Conservation (phyloP, 345 rosid genomes). For the Hibiscus trionum region DNA sequence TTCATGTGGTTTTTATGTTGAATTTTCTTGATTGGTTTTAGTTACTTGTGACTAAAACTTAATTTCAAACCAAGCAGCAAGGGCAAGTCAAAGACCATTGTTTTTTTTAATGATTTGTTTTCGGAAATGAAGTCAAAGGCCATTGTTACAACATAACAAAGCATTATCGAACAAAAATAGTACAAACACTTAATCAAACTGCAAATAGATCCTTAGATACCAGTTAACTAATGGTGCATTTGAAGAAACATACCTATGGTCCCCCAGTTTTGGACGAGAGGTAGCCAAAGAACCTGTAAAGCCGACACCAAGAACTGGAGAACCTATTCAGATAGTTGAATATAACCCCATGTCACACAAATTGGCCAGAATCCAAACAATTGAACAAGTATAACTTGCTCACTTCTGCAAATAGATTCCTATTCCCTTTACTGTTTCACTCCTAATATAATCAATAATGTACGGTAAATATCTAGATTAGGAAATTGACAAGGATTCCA, state of each 20-base stretch:
- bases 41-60: neutral
- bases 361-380: neutral
- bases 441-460: neutral
- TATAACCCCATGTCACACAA: neutral
- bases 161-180: neutral
- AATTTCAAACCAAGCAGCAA: neutral
- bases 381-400: neutral
- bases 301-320: constrained; percentile 77
- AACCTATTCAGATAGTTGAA: constrained; percentile 33
- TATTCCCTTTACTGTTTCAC: neutral
- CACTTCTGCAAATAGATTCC: neutral
- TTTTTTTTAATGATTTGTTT: too few species aligned
- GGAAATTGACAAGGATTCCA: neutral
- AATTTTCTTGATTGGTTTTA: neutral
- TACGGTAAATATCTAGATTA: neutral
- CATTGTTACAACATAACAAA: neutral
- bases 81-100: neutral
- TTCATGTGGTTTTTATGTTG: neutral
- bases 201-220: neutral
- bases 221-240: neutral
- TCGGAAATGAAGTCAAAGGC: neutral
- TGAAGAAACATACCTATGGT: constrained; percentile 54
- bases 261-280: constrained; percentile 57
- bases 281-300: constrained; percentile 77
- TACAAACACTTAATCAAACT: neutral